phyloP scores from a whole-genome alignment of 2,329 filamentous ascomycete species.

The Drechslera avenae region DNA sequence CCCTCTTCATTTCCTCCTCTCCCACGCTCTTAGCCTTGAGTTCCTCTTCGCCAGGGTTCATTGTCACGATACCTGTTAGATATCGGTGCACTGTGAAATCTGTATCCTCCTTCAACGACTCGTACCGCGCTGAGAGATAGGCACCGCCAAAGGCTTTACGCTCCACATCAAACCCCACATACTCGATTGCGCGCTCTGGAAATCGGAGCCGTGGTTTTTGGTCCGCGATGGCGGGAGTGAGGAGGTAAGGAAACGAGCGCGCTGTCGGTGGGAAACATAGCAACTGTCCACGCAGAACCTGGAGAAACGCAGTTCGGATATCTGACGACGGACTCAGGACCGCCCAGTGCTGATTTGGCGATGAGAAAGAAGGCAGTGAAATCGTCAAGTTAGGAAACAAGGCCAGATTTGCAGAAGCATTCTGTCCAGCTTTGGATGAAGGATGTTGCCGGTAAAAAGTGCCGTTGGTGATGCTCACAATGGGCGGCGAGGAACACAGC shows the following conservation, averaged over 20 bases:
- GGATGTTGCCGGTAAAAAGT: slow-evolving; percentile 84
- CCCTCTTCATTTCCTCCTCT: slow-evolving; percentile 57
- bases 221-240: slow-evolving; percentile 62
- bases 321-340: slow-evolving; percentile 79
- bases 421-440: slow-evolving; percentile 43
- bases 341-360: slow-evolving; percentile 71
- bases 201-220: slow-evolving; percentile 60
- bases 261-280: slow-evolving; percentile 76
- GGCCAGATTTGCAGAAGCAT: slow-evolving; percentile 65
- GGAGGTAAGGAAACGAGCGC: slow-evolving; percentile 78
- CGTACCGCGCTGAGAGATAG: slow-evolving; percentile 88
- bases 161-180: slow-evolving; percentile 88
- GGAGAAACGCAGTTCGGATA: slow-evolving; percentile 81
- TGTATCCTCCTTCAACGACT: slow-evolving; percentile 81
- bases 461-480: slow-evolving; percentile 60
- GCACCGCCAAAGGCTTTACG: slow-evolving; percentile 64
- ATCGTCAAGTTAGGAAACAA: slow-evolving; percentile 76
- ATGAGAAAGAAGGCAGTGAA: slow-evolving; percentile 64
- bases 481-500: slow-evolving; percentile 31
- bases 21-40: slow-evolving; percentile 56
- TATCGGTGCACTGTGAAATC: slow-evolving; percentile 87
- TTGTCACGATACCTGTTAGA: slow-evolving; percentile 77
- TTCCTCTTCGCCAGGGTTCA: slow-evolving; percentile 70
- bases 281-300: slow-evolving; percentile 76
- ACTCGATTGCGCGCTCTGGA: slow-evolving; percentile 73